Percentiles rank a stretch among this genome's conserved stretches.
Conservation (phyloP, 2,329 filamentous ascomycete genomes). For the Fusarium longipes region DNA sequence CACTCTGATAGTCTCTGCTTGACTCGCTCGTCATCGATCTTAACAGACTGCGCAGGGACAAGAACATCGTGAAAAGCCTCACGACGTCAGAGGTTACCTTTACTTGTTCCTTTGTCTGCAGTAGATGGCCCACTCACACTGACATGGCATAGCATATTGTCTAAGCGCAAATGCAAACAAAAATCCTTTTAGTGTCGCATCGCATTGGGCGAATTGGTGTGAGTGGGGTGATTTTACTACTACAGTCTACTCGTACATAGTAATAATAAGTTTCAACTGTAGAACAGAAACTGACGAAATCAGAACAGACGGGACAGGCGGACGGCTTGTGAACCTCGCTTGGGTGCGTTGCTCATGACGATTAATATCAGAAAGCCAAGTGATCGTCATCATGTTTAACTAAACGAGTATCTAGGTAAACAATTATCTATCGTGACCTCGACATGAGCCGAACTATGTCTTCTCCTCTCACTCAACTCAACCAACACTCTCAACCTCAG, state of each 20-base stretch:
- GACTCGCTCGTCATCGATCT: conserved; percentile 28
- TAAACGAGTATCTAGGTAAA: neutral
- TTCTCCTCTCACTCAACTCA: neutral
- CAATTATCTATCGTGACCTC: neutral
- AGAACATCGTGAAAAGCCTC: conserved; percentile 39
- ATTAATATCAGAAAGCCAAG: neutral
- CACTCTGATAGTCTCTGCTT: neutral
- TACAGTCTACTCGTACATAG: neutral
- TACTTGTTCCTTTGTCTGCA: neutral
- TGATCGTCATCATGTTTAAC: conserved; percentile 1
- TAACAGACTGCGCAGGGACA: neutral
- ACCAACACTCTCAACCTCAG: neutral
- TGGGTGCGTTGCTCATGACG: conserved; percentile 8
- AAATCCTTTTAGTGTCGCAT: conserved; percentile 19
- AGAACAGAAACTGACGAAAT: neutral
- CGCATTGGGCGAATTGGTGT: conserved; percentile 23
- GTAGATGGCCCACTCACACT: conserved; percentile 28
- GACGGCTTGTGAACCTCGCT: conserved; percentile 1
- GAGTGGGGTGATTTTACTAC: conserved; percentile 21
- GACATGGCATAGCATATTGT: neutral
- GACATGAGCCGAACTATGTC: conserved; percentile 21
- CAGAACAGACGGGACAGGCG: conserved; percentile 5
- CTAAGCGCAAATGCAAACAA: conserved; percentile 4
- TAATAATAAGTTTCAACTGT: neutral
- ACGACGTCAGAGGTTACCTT: conserved; percentile 37